Conservation (phyloP, 129 eudicot genomes). For the Escallonia herrerae region DNA sequence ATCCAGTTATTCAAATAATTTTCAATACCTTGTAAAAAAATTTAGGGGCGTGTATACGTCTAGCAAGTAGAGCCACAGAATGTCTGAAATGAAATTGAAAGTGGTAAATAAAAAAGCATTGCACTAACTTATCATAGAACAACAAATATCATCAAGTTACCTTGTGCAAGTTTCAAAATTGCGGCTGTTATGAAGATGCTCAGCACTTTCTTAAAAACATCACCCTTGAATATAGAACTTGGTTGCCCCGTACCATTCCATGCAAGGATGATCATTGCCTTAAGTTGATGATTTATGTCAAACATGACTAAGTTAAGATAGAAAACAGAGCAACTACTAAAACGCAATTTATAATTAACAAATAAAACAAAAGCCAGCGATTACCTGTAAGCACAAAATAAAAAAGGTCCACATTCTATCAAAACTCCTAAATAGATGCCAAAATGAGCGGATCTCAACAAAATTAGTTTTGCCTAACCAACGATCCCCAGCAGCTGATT, state of each 20-base stretch:
- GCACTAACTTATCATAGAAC: background rate
- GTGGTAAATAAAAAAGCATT: background rate
- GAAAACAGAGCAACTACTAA: too few species aligned
- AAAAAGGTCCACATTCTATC: slow-evolving; percentile 96
- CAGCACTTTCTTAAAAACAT: slow-evolving; percentile 63
- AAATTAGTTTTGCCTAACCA: slow-evolving; percentile 70
- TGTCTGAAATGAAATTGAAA: too few species aligned
- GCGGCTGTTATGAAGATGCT: slow-evolving; percentile 93
- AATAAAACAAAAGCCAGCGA: background rate
- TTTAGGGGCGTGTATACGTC: too few species aligned
- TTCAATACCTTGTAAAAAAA: too few species aligned
- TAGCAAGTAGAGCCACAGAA: too few species aligned
- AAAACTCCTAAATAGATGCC: slow-evolving; percentile 89
- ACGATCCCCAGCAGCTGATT: slow-evolving; percentile 18
- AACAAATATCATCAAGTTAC: slow-evolving; percentile 19
- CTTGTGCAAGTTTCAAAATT: slow-evolving; percentile 60
- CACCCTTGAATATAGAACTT: slow-evolving; percentile 43
- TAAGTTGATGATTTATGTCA: slow-evolving; percentile 12
- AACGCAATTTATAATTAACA: background rate
- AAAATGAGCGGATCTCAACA: slow-evolving; percentile 83
- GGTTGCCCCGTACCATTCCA: slow-evolving; percentile 84
- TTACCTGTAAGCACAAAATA: slow-evolving; percentile 76
- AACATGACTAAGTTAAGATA: slow-evolving; percentile 4
- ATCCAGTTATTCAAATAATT: too few species aligned
- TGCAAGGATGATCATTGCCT: slow-evolving; percentile 92